phyloP scores from a whole-genome alignment of 768 basidiomycete species.

The Plicaturopsis crispa region DNA sequence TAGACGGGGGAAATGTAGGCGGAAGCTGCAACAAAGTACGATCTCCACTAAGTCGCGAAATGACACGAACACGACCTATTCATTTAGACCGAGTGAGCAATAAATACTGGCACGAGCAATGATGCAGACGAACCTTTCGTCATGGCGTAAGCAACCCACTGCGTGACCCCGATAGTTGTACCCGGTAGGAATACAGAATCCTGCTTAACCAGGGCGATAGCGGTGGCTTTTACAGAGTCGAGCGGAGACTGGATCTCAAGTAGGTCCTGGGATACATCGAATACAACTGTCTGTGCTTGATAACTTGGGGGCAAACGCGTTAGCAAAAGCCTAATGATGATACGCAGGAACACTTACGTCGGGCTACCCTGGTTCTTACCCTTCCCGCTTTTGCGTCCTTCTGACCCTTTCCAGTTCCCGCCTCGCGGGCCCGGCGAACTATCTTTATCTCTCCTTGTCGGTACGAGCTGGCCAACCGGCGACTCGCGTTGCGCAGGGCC shows the following conservation, averaged over 20 bases:
- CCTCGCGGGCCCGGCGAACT: constrained; percentile 51
- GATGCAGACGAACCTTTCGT: constrained; percentile 48
- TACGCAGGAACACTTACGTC: constrained; percentile 30
- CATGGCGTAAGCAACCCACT: constrained; percentile 93
- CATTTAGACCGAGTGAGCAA: too few relatives aligned
- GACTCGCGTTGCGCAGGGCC: constrained; percentile 46
- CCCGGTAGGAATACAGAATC: constrained; percentile 80
- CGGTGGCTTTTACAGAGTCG: constrained; percentile 81
- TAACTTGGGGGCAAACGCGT: constrained; percentile 29
- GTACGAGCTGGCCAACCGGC: constrained; percentile 35
- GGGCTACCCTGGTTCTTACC: constrained; percentile 50
- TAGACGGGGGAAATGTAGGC: constrained; percentile 44
- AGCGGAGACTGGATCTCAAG: constrained; percentile 70
- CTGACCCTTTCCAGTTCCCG: constrained; percentile 29
- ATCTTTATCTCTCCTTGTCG: constrained; percentile 55
- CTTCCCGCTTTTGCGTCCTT: constrained; percentile 30
- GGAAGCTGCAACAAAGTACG: constrained; percentile 79
- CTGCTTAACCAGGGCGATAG: constrained; percentile 83
- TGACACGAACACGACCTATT: constrained; percentile 84
- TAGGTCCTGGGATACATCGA: constrained; percentile 68
- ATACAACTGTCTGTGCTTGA: constrained; percentile 60
- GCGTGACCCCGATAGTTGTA: constrained; percentile 83
- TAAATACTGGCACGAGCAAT: background rate
- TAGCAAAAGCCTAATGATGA: background rate
- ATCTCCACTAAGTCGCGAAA: constrained; percentile 83